phyloP scores from a whole-genome alignment of 345 rosid species.

The Eutrema yunnanense region DNA sequence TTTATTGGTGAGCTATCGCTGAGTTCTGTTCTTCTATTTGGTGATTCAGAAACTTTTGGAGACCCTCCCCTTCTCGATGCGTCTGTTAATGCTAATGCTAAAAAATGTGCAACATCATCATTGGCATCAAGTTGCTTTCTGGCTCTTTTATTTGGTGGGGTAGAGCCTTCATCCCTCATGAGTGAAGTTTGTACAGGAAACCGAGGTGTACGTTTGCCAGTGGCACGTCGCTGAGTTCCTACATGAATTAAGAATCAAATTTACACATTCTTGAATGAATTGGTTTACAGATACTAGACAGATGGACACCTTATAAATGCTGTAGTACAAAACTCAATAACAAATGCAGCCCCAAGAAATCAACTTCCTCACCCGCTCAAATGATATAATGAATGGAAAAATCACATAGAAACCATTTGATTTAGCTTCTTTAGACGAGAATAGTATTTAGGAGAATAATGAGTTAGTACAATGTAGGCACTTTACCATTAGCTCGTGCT shows the following conservation, averaged over 20 bases:
- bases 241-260: slow-evolving; percentile 21
- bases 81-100: slow-evolving; percentile 66
- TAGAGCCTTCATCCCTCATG: slow-evolving; percentile 45
- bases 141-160: slow-evolving; percentile 41
- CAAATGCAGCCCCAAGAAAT: not conserved
- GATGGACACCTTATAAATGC: not conserved
- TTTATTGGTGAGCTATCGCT: slow-evolving; percentile 47
- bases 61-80: slow-evolving; percentile 64
- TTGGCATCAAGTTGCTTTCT: slow-evolving; percentile 43
- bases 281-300: slow-evolving; percentile 1
- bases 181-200: slow-evolving; percentile 57
- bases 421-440: not conserved
- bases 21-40: slow-evolving; percentile 34
- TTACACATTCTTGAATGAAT: slow-evolving; percentile 9
- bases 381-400: not conserved
- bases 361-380: not conserved
- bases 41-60: slow-evolving; percentile 52
- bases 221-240: slow-evolving; percentile 76
- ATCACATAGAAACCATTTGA: not conserved
- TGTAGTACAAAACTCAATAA: not conserved
- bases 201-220: slow-evolving; percentile 95
- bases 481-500: slow-evolving; percentile 55
- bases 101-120: slow-evolving; percentile 65
- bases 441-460: not conserved
- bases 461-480: not conserved